These are phyloP conservation scores for Penicillium pancosmium DNA, from an alignment of 495 filamentous ascomycete genomes.

Conservation along the genomic window DNA sequence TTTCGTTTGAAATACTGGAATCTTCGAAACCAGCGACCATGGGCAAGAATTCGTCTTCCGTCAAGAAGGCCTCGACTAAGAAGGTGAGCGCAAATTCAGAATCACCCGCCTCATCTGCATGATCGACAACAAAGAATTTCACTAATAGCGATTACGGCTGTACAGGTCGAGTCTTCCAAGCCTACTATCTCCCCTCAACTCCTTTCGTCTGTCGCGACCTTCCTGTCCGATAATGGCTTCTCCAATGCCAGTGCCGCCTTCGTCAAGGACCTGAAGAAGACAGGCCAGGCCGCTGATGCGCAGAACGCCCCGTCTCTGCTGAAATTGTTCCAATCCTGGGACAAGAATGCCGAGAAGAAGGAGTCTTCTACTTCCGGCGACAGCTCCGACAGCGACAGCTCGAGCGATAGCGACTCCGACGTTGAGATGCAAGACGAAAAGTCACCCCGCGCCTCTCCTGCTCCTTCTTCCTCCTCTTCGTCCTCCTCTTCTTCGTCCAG, in stretches of 20 bases:
- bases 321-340: constrained; percentile 54
- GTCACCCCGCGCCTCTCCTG: constrained; percentile 34
- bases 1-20: constrained; percentile 5
- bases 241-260: constrained; percentile 60
- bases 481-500: constrained; percentile 50
- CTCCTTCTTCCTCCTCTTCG: constrained; percentile 47
- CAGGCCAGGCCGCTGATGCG: constrained; percentile 32
- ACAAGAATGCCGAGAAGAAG: constrained; percentile 34
- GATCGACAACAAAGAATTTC: constrained; percentile 1
- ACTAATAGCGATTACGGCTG: constrained; percentile 15
- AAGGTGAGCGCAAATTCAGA: constrained; percentile 32
- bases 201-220: constrained; percentile 65
- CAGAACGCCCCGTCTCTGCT: constrained; percentile 48
- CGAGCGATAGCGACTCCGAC: constrained; percentile 50
- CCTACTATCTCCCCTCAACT: constrained; percentile 54
- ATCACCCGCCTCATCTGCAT: not conserved
- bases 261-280: constrained; percentile 50
- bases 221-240: constrained; percentile 68
- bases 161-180: constrained; percentile 22
- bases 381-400: constrained; percentile 19
- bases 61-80: constrained; percentile 37
- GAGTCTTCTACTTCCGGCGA: constrained; percentile 21
- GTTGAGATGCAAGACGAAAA: constrained; percentile 53
- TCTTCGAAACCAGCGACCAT: constrained; percentile 27
- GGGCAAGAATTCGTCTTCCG: constrained; percentile 33